phyloP scores from a whole-genome alignment of 2,329 filamentous ascomycete species.

The Plenodomus lindquistii region DNA sequence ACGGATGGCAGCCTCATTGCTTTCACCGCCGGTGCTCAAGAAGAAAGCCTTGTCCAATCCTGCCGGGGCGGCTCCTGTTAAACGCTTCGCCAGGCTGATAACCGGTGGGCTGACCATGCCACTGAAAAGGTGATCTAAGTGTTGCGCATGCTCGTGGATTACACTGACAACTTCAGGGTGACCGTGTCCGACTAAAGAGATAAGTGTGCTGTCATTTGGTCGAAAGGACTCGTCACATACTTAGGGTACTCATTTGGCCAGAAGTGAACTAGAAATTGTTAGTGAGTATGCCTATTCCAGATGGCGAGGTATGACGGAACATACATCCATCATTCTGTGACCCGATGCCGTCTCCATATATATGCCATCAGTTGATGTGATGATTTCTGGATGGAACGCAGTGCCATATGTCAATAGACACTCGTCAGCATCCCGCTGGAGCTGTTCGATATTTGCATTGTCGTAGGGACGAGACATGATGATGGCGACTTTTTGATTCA shows the following conservation, averaged over 20 bases:
- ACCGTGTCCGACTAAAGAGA: constrained; percentile 32
- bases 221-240: too few species aligned
- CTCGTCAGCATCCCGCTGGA: constrained; percentile 26
- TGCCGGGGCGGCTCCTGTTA: constrained; percentile 28
- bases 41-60: constrained; percentile 42
- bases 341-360: constrained; percentile 36
- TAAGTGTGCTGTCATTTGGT: too few species aligned
- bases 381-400: constrained; percentile 34
- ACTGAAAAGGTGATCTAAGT: constrained; percentile 42
- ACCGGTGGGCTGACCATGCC: constrained; percentile 43
- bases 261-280: constrained; percentile 4
- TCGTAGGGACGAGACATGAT: constrained; percentile 23
- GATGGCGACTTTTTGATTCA: too few species aligned
- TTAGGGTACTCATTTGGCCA: constrained; percentile 32
- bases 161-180: constrained; percentile 40
- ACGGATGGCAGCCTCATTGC: constrained; percentile 64
- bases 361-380: constrained; percentile 31
- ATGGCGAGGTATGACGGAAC: background rate
- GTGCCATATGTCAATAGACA: constrained; percentile 28
- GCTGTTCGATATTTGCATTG: constrained; percentile 15
- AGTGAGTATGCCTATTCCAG: background rate
- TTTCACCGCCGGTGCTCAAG: constrained; percentile 40
- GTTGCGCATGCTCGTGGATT: constrained; percentile 29
- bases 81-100: constrained; percentile 34
- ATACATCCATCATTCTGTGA: constrained; percentile 36